These are phyloP conservation scores for Xylaria sp. DNA, from an alignment of 2,329 filamentous ascomycete genomes.

Conservation along the genomic window DNA sequence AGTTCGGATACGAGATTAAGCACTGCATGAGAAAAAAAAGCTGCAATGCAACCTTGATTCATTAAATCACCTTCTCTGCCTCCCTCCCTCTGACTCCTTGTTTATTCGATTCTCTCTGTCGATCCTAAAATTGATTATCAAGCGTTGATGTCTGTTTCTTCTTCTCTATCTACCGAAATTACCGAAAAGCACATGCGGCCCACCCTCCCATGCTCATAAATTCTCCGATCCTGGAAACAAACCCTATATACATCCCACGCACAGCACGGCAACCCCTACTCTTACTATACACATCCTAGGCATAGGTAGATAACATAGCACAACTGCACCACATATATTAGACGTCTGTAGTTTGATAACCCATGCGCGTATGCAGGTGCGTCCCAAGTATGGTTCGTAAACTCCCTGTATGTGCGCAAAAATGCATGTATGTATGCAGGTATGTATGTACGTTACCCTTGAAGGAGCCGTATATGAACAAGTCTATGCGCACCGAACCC, in stretches of 20 bases:
- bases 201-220: neutral
- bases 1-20: neutral
- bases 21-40: neutral
- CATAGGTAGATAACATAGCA: no score
- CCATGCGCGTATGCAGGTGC: no score
- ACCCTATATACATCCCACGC: no score
- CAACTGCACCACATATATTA: no score
- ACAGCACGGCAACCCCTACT: neutral
- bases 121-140: no score
- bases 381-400: neutral
- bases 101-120: no score
- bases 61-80: neutral
- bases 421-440: neutral
- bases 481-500: neutral
- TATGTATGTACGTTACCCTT: neutral
- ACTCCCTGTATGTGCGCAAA: neutral
- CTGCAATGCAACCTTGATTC: neutral
- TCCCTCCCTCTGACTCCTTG: neutral
- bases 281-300: no score
- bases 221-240: neutral
- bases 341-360: no score
- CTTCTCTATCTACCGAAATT: neutral
- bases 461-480: conserved; percentile 1
- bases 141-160: no score
- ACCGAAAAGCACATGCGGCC: neutral